Evolutionary conservation across 352 stramenopile genomes (phyloP).

Genomic region (Phytophthora melonis): DNA sequence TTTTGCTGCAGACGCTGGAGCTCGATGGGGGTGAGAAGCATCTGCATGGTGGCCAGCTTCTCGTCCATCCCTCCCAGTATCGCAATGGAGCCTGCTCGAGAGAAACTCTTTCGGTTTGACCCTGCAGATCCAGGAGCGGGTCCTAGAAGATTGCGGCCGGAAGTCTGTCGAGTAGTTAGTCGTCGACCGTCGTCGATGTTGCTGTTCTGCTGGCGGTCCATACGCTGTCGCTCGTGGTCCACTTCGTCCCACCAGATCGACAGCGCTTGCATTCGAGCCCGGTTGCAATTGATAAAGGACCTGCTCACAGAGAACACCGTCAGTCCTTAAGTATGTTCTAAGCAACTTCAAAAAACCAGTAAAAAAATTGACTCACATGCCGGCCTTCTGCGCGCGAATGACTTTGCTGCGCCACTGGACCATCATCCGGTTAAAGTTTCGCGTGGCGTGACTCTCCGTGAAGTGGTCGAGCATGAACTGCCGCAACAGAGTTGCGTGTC

Average conservation of each 20-base stretch:
- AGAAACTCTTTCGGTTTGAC: slow-evolving; percentile 5
- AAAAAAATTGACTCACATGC: slow-evolving; percentile 32
- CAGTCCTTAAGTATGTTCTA: neutral
- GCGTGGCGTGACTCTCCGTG: slow-evolving; percentile 61
- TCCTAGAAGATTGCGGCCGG: slow-evolving; percentile 11
- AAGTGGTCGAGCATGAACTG: slow-evolving; percentile 71
- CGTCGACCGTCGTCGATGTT: slow-evolving; percentile 24
- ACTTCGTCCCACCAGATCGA: slow-evolving; percentile 69
- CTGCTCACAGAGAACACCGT: slow-evolving; percentile 3
- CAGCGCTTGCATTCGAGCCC: slow-evolving; percentile 63
- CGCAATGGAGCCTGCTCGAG: slow-evolving; percentile 30
- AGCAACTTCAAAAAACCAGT: neutral
- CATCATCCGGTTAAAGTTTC: slow-evolving; percentile 85
- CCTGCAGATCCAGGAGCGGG: slow-evolving; percentile 35
- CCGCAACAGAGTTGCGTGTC: slow-evolving; percentile 48
- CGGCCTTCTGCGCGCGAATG: slow-evolving; percentile 68
- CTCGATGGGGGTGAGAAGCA: slow-evolving; percentile 81
- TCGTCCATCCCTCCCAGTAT: slow-evolving; percentile 68
- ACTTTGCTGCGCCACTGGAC: slow-evolving; percentile 76
- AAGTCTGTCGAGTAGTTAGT: slow-evolving; percentile 22
- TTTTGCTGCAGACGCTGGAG: slow-evolving; percentile 76
- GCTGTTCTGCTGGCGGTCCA: slow-evolving; percentile 49
- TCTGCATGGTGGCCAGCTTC: slow-evolving; percentile 75
- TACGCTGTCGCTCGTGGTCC: slow-evolving; percentile 74
- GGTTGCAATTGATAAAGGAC: slow-evolving; percentile 62